Evolutionary conservation across 2,329 filamentous ascomycete species (phyloP), one percentile per base, ranked within the genome.

Genomic region (Achaetomium macrosporum): DNA sequence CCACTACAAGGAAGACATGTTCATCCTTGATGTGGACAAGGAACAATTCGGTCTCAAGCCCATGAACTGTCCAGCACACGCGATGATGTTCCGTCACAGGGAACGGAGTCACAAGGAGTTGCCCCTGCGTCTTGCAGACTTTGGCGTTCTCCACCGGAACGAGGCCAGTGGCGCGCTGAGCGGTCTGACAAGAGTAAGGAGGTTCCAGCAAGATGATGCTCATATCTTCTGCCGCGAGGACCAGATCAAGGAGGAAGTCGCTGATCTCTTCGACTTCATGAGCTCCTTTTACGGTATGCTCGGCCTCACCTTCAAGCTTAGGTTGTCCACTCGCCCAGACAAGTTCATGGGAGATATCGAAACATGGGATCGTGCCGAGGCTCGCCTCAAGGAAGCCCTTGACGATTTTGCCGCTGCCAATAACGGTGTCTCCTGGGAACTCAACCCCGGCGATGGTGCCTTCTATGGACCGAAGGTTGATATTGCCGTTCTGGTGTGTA

Each of bases 381-480:
- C 75, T 15, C 89, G 87, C 68, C 78, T 99, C 47, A 85, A 84
- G 65, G 78, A 84, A 56, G 89, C 91, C 16, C 77, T 99, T 45
- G 81, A 93, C 59, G 79, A 84, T 57, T 97, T 96, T 69, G 78
- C 82, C 52, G 72, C 71, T 17, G 69, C 70, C 52, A 70, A 70
- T 17, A 65, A 58, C 42, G 81, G 85, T 55, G 78, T 83, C 33
- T 76, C 83, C 58, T 99, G 93, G 93, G 87, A 89, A 69, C 76
- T 96, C 47, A 96, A 97, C 71, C 87, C 90, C 55, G 93, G 92
- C 53, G 93, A 99, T 64, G 93, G 93, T 66, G 93, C 93, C 49
- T 99, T 97, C 74, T 99, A 99, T 69, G 93, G 93, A 1, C 93
- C 93, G 47, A 99, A 99, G 81, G 96, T 97, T 63, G 93, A 99